Evolutionary conservation across 805 yeast species (phyloP), one percentile per base, ranked within the genome.

Genomic region (Nakazawaea siamensis): DNA sequence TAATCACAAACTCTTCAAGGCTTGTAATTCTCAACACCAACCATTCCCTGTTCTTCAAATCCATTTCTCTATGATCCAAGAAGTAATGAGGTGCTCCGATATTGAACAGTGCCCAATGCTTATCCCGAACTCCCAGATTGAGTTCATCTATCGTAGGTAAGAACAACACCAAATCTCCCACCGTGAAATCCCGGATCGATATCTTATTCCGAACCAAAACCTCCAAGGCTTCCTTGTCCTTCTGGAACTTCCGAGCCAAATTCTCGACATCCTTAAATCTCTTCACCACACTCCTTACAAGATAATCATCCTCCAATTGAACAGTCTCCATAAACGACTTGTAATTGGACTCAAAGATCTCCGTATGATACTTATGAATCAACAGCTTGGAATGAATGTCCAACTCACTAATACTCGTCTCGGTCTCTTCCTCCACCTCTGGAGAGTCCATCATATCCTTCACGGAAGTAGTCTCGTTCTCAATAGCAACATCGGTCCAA

Each of bases 261-360:
- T 80, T 73, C 52, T 92, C 97, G 33, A 90, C 94, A 50, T 90
- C 97, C 37, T 71, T 74, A 48, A 92, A 88, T 39, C 98, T 64
- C 50, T 80, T 76, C 25, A 77, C 68, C 3, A 87, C 72, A 11
- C 54, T 50, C 25, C 49, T 52, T 14, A 56, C 46, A 10, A 59
- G 39, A 14, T 55, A 33, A 14, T 45, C 44, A 17, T 42, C 44
- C 27, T 52, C 55, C 17, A 57, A 45, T 12, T 44, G 46, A 35
- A 44, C 41, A 65, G 37, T 66, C 68, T 10, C 49, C 43, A 27
- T 56, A 56, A 18, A 60, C 31, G 8, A 37, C 35, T 17, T 30
- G 37, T 24, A 50, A 25, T 33, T 37, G 4, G 11, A n/a, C 17
- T 37, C 40, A 15, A 36, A 31, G 11, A 10, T 21, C 12, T 31